Evolutionary conservation across 2,329 filamentous ascomycete species (phyloP).

Genomic region (Sarocladium strictum): DNA sequence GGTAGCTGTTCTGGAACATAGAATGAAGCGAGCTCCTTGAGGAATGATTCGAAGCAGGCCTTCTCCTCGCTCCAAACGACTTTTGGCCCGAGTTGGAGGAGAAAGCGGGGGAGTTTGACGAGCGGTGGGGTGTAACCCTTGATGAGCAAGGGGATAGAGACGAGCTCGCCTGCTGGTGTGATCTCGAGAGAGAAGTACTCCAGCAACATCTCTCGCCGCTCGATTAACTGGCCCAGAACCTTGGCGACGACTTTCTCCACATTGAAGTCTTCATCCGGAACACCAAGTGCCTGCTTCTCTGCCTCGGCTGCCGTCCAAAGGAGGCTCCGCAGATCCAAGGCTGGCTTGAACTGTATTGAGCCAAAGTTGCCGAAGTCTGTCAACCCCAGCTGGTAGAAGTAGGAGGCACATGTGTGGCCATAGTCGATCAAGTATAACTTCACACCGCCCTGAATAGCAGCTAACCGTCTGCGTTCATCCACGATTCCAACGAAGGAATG

Average conservation of each 20-base stretch:
- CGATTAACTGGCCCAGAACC: conserved; percentile 64
- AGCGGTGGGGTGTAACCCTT: conserved; percentile 85
- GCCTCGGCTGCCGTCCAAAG: conserved; percentile 67
- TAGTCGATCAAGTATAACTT: conserved; percentile 93
- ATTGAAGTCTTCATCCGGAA: conserved; percentile 53
- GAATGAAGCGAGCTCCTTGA: conserved; percentile 82
- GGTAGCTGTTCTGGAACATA: conserved; percentile 87
- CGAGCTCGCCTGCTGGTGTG: conserved; percentile 67
- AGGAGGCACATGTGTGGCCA: conserved; percentile 77
- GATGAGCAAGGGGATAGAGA: conserved; percentile 74
- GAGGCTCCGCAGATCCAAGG: conserved; percentile 65
- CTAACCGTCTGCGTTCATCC: conserved; percentile 78
- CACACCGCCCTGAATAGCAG: conserved; percentile 88
- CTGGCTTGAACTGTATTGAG: conserved; percentile 69
- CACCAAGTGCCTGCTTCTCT: conserved; percentile 47
- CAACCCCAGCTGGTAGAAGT: conserved; percentile 91
- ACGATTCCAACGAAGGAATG: conserved; percentile 94
- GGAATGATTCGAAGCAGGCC: conserved; percentile 75
- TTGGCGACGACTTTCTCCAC: conserved; percentile 59
- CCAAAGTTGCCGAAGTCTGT: conserved; percentile 97
- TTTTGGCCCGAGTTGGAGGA: conserved; percentile 80
- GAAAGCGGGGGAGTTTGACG: conserved; percentile 81
- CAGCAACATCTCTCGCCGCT: conserved; percentile 74
- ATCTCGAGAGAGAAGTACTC: conserved; percentile 93
- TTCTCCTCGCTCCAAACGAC: conserved; percentile 85